These are phyloP conservation scores for Saposhnikovia divaricata DNA, from an alignment of 129 eudicot genomes.

Conservation along the genomic window DNA sequence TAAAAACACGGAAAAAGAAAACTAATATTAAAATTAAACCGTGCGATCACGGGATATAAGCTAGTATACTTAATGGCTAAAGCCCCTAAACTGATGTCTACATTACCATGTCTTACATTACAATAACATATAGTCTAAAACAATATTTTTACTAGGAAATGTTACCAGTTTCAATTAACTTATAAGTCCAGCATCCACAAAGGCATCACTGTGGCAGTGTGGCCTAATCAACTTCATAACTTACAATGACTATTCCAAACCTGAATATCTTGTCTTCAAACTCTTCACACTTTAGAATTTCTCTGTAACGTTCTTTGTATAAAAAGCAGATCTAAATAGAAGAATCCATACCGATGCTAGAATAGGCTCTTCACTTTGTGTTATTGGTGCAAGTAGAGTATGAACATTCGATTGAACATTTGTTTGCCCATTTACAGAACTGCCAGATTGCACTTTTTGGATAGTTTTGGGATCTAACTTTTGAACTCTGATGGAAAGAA, in stretches of 20 bases:
- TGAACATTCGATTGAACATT: conserved; percentile 81
- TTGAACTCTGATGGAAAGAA: conserved; percentile 61
- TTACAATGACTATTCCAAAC: background rate
- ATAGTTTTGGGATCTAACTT: conserved; percentile 41
- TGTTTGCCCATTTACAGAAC: conserved; percentile 51
- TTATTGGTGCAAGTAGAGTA: conserved; percentile 60
- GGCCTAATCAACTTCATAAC: background rate
- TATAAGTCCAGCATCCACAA: background rate
- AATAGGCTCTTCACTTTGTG: conserved; percentile 66
- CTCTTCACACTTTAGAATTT: background rate
- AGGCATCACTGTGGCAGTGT: background rate
- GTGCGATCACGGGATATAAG: too few relatives aligned
- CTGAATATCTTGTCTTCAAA: background rate
- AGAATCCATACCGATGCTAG: conserved; percentile 58
- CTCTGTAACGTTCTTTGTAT: background rate
- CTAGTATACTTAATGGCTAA: background rate
- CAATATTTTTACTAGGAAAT: background rate
- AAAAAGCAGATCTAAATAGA: background rate
- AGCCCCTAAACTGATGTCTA: background rate
- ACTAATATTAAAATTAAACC: too few relatives aligned
- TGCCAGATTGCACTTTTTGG: conserved; percentile 35
- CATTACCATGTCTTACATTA: background rate
- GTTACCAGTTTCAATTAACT: background rate
- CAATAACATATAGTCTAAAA: background rate
- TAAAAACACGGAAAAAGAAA: too few relatives aligned